A percentile compares a stretch with the other conserved stretches of the same genome.
Conservation (phyloP, 139 green algal genomes). For the Asterochloris erici region DNA sequence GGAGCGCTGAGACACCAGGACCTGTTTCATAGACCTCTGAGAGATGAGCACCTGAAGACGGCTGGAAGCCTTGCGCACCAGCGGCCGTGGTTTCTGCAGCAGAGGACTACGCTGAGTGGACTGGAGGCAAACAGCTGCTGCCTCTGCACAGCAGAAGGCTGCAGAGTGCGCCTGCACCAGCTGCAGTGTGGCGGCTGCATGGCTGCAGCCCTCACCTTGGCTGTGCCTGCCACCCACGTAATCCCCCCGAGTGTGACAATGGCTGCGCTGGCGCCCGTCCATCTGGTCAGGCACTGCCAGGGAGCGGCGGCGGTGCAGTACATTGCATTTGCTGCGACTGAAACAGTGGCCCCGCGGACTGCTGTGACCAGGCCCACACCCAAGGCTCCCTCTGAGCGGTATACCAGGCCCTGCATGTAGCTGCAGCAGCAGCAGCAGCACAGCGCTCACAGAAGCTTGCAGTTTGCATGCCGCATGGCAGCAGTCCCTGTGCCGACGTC, state of each 20-base stretch:
- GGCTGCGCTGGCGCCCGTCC: constrained; percentile 10
- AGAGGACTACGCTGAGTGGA: not conserved
- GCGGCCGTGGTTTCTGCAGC: constrained; percentile 1
- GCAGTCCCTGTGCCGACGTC: too few relatives aligned
- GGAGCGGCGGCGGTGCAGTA: constrained; percentile 30
- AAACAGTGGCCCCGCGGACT: constrained; percentile 36
- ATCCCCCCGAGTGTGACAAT: not conserved
- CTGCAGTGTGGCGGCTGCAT: not conserved
- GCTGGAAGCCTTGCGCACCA: constrained; percentile 1
- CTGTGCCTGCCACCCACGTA: constrained; percentile 6
- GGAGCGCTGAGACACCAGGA: not conserved
- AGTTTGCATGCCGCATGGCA: too few relatives aligned
- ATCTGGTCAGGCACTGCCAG: not conserved
- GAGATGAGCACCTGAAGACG: constrained; percentile 2
- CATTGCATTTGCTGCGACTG: constrained; percentile 15
- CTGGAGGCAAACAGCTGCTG: not conserved
- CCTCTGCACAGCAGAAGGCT: not conserved
- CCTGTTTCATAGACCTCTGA: not conserved
- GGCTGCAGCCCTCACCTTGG: not conserved
- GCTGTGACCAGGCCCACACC: constrained; percentile 45
- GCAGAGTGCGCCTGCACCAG: not conserved
- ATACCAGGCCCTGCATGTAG: constrained; percentile 33
- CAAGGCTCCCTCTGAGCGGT: constrained; percentile 35
- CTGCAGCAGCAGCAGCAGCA: not conserved
- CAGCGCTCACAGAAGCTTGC: too few relatives aligned